Evolutionary conservation across 257 asterid genomes (phyloP).

Genomic region (Solanum sejunctum): DNA sequence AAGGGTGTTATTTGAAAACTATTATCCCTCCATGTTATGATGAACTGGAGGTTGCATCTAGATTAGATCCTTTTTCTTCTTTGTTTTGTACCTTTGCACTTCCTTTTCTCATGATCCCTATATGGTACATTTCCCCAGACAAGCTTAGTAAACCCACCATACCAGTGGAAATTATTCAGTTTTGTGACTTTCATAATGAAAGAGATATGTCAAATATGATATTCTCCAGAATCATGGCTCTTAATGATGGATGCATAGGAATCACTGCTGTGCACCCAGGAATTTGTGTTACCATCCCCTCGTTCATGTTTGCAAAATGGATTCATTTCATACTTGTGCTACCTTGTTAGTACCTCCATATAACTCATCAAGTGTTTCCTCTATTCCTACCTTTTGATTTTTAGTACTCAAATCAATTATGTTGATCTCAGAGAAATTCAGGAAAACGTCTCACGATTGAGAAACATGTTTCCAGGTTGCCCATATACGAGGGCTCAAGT

Average conservation of each 20-base stretch:
- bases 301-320: background rate
- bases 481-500: conserved; percentile 32
- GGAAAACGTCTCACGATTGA: background rate
- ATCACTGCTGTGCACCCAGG: background rate
- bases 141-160: background rate
- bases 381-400: background rate
- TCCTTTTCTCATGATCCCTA: background rate
- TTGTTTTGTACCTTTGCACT: background rate
- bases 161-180: background rate
- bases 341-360: background rate
- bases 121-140: background rate
- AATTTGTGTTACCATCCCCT: background rate
- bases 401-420: background rate
- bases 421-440: background rate
- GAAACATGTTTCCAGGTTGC: conserved; percentile 39
- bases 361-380: background rate
- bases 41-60: background rate
- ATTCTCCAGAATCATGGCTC: background rate
- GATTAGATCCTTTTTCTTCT: background rate
- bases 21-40: background rate
- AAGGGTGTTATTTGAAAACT: background rate
- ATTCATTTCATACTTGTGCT: background rate
- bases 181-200: background rate
- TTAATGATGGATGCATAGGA: background rate
- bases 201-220: background rate